Evolutionary conservation across 2,329 filamentous ascomycete species (phyloP).

Genomic region (Chaetomium sp.): DNA sequence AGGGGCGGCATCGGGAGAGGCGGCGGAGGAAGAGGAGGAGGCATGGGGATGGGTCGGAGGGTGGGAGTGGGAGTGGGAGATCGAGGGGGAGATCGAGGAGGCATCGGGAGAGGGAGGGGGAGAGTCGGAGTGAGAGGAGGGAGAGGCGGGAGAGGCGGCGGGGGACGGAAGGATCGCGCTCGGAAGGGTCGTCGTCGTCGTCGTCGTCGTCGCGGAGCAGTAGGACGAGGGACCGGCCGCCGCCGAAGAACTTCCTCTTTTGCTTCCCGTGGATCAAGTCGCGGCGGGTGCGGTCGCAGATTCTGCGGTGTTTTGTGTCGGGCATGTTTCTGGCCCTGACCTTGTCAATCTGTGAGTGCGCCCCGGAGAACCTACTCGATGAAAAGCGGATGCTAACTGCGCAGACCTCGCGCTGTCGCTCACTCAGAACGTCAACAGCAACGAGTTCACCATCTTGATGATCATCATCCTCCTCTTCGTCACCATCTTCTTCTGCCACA

Average conservation of each 20-base stretch:
- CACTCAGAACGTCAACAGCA: conserved; percentile 62
- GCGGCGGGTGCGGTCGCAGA: conserved; percentile 54
- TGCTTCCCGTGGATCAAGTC: conserved; percentile 61
- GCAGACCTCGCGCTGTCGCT: conserved; percentile 73
- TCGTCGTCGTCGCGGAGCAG: conserved; percentile 18
- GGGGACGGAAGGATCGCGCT: conserved; percentile 15
- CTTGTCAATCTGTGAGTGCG: conserved; percentile 65
- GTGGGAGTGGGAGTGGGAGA: conserved; percentile 19
- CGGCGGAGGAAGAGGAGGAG: conserved; percentile 43
- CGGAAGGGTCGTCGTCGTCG: background rate
- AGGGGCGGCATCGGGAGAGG: conserved; percentile 28
- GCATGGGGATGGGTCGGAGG: conserved; percentile 24
- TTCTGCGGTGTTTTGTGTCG: conserved; percentile 65
- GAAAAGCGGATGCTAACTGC: background rate
- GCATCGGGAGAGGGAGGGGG: conserved; percentile 16
- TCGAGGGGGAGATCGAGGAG: conserved; percentile 14
- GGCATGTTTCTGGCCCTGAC: conserved; percentile 62
- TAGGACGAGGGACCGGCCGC: conserved; percentile 31
- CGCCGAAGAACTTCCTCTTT: conserved; percentile 52
- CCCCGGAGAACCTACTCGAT: background rate
- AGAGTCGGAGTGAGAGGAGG: conserved; percentile 22
- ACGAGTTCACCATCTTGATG: conserved; percentile 77
- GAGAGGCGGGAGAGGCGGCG: conserved; percentile 24
- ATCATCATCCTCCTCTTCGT: conserved; percentile 75
- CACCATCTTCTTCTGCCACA: conserved; percentile 79